A percentile compares a stretch with the other conserved stretches of the same genome.
Evolutionary conservation across 345 rosid species (phyloP).

Genomic region (Geranium brycei): DNA sequence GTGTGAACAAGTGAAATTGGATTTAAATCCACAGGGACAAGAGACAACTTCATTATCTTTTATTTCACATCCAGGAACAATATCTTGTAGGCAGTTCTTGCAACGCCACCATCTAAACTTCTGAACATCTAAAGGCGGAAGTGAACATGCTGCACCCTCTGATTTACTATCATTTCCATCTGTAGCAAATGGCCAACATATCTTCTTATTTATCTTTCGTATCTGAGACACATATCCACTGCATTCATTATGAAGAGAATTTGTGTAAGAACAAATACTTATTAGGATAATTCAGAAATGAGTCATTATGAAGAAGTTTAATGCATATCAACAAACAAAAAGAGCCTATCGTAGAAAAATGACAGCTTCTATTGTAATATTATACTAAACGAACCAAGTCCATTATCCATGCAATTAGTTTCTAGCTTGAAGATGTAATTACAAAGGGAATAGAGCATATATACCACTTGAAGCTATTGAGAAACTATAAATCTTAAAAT

Average conservation of each 20-base stretch:
- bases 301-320: not conserved
- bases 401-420: too few species aligned
- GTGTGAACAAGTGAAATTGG: constrained; percentile 15
- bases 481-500: too few species aligned
- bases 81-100: constrained; percentile 28
- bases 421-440: too few species aligned
- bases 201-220: constrained; percentile 30
- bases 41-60: constrained; percentile 11
- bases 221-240: constrained; percentile 55
- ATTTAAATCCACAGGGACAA: constrained; percentile 10
- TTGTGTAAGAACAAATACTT: too few species aligned
- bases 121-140: constrained; percentile 42
- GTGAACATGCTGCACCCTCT: constrained; percentile 20
- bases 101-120: constrained; percentile 48
- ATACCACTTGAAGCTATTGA: too few species aligned
- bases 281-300: not conserved
- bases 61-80: constrained; percentile 12
- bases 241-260: constrained; percentile 5
- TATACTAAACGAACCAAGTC: too few species aligned
- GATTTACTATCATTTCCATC: constrained; percentile 18
- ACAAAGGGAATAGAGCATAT: too few species aligned
- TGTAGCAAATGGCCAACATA: constrained; percentile 51
- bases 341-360: not conserved
- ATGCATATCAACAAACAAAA: not conserved
- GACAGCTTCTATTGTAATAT: not conserved